phyloP scores from a whole-genome alignment of 768 basidiomycete genomes.

The Auriscalpium orientale region DNA sequence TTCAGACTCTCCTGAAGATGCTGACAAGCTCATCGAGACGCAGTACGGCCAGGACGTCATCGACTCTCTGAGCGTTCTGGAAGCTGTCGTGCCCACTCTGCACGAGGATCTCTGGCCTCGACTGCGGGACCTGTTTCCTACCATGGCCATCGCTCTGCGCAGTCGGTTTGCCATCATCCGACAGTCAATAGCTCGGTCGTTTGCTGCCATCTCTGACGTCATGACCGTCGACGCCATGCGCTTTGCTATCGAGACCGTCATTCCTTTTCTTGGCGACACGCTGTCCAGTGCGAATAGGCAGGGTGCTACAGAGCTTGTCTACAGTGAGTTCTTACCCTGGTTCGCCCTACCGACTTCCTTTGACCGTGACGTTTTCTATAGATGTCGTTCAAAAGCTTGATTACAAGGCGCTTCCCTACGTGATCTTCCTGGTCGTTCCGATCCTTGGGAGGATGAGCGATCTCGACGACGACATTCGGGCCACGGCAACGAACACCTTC shows the following conservation, averaged over 20 bases:
- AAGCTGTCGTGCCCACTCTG: conserved; percentile 71
- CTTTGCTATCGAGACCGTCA: conserved; percentile 75
- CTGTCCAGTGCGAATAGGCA: conserved; percentile 69
- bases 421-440: conserved; percentile 94
- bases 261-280: conserved; percentile 80
- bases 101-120: conserved; percentile 62
- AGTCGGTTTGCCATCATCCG: conserved; percentile 87
- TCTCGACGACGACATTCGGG: conserved; percentile 80
- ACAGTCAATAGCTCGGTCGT: conserved; percentile 77
- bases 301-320: conserved; percentile 85
- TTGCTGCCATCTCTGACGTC: conserved; percentile 82
- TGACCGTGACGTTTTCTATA: conserved; percentile 26
- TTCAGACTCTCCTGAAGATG: conserved; percentile 38
- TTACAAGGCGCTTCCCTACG: conserved; percentile 91
- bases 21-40: conserved; percentile 60
- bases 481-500: conserved; percentile 95
- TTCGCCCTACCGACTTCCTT: neutral
- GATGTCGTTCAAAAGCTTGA: conserved; percentile 90
- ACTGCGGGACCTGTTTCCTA: conserved; percentile 67
- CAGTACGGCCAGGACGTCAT: conserved; percentile 84
- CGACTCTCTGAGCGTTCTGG: conserved; percentile 86
- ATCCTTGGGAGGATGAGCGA: conserved; percentile 98
- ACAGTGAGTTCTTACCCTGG: conserved; percentile 53
- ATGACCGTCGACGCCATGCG: conserved; percentile 84
- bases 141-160: conserved; percentile 68